These are phyloP conservation scores for Glebionis coronaria DNA, from an alignment of 129 eudicot genomes.

Conservation along the genomic window DNA sequence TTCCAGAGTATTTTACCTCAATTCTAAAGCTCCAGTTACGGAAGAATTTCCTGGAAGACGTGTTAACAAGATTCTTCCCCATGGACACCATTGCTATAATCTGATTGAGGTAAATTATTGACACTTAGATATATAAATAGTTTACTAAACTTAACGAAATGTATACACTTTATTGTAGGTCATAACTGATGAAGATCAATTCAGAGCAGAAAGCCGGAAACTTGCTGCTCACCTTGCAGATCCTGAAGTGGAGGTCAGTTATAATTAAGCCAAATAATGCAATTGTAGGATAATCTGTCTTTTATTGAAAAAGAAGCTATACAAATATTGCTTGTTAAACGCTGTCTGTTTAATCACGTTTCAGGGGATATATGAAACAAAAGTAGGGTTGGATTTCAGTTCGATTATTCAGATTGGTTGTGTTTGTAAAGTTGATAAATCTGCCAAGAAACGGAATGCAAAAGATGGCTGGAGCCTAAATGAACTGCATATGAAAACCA, in stretches of 20 bases:
- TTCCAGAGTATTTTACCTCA: constrained; percentile 89
- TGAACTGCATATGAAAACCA: constrained; percentile 93
- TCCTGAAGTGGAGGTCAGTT: constrained; percentile 96
- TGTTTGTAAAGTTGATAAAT: constrained; percentile 91
- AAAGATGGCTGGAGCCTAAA: constrained; percentile 77
- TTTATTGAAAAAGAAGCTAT: constrained; percentile 8
- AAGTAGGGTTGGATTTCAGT: constrained; percentile 67
- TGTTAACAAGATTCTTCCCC: constrained; percentile 90
- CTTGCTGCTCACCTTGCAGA: constrained; percentile 95
- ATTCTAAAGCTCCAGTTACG: constrained; percentile 90
- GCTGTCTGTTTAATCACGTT: constrained; percentile 4
- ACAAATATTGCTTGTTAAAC: constrained; percentile 5
- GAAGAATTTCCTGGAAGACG: constrained; percentile 98
- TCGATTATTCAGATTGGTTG: constrained; percentile 89
- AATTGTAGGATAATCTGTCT: neutral
- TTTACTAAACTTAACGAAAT: constrained; percentile 1
- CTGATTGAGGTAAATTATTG: constrained; percentile 73
- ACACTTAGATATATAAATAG: neutral
- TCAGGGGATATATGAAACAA: constrained; percentile 97
- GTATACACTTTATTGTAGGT: constrained; percentile 44
- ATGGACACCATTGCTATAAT: constrained; percentile 78
- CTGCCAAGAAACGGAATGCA: constrained; percentile 67
- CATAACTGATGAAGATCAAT: constrained; percentile 77
- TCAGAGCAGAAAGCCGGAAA: constrained; percentile 75
- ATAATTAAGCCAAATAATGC: neutral